Percentiles rank a stretch among this genome's conserved stretches.
These are phyloP conservation scores for Chlorella vulgaris DNA, from an alignment of 139 green algal species.

Conservation along the genomic window DNA sequence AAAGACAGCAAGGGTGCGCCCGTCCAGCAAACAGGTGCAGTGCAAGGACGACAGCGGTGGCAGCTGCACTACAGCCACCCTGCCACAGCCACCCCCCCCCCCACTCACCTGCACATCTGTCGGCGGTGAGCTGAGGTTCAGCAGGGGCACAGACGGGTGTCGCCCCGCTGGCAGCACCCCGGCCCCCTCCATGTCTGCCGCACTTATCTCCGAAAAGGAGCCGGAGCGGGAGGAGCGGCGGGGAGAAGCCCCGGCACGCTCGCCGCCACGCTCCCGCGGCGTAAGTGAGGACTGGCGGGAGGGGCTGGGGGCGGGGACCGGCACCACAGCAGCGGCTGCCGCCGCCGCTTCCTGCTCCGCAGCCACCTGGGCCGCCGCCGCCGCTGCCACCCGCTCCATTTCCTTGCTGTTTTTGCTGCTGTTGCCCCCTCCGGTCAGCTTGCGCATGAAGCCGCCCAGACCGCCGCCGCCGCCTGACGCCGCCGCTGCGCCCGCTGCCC, in stretches of 20 bases:
- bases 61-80: background rate
- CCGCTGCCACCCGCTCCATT: background rate
- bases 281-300: background rate
- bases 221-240: background rate
- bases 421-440: too few relatives aligned
- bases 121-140: background rate
- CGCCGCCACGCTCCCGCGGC: background rate
- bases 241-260: background rate
- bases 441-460: slow-evolving; percentile 19
- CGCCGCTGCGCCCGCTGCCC: background rate
- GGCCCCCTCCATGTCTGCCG: background rate
- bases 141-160: slow-evolving; percentile 3
- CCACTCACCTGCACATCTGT: background rate
- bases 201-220: background rate
- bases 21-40: too few relatives aligned
- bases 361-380: background rate
- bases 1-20: too few relatives aligned
- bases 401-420: background rate
- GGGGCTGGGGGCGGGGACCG: background rate
- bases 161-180: slow-evolving; percentile 8
- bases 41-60: too few relatives aligned
- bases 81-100: too few relatives aligned
- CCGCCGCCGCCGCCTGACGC: background rate
- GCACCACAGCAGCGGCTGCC: background rate
- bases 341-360: background rate